Evolutionary conservation across 177 flowering plant genomes (phyloP), one percentile per base, ranked within the genome.

Genomic region (Telopea speciosissima): DNA sequence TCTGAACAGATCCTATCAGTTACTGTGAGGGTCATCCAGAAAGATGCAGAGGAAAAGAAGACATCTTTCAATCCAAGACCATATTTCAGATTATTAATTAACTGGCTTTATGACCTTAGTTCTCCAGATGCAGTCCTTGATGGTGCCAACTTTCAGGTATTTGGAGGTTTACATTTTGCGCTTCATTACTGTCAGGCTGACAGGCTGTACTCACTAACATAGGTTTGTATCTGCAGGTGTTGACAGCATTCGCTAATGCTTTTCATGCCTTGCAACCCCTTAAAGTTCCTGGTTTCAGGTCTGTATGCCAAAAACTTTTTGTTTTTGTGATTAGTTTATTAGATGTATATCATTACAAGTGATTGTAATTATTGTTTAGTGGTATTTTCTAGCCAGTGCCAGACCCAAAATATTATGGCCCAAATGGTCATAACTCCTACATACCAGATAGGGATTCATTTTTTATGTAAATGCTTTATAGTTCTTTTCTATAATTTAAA

Each of bases 231-330:
- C 19, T 79, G 62, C 89, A 96, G 99, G 85, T 91, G 49, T 75
- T 93, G 83, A 76, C 85, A 11, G 83, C 91, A 33, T 88, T 96
- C 77, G 97, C 98, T 22, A 86, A 83, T 86, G 89, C 96, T 70
- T 96, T 96, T 77, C 97, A 90, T 80, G 87, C 86, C 56, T 78
- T 96, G 78, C 97, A 93, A 77, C 99, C 99, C 64, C 84, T 93
- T 25, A 91, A 86, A 83, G 83, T 91, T 76, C 98, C 99, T 66
- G 87, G 87, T 49, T 96, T 92, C 85, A 96, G 99, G 99, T 96
- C 58, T 69, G 86, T 24, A 25, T 73, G 40, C 40, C 17, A 44
- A 62, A 62, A 36, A 67, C 63, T 24, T 76, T 44, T 68, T 5
- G 40, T 36, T 36, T 36, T 6, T 36, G 40, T 36, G 8, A 8